A percentile compares a stretch with the other conserved stretches of the same genome.
phyloP scores from a whole-genome alignment of 257 asterid species.

The Solanum clarkiae region DNA sequence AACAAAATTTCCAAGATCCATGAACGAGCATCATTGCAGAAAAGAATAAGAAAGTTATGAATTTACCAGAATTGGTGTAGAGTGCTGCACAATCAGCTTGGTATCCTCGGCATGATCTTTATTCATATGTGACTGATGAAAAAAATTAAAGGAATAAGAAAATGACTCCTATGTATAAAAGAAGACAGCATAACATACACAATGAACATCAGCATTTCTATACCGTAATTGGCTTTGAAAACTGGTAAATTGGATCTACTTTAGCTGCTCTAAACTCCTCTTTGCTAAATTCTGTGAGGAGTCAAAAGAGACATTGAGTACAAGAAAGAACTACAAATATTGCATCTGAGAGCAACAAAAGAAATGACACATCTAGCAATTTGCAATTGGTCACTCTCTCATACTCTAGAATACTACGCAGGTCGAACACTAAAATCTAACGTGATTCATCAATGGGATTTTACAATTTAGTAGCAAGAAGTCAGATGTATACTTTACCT shows the following conservation, averaged over 20 bases:
- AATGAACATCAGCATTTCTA: neutral
- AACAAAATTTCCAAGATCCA: neutral
- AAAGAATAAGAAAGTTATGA: neutral
- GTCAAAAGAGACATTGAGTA: neutral
- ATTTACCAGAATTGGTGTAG: slow-evolving; percentile 71
- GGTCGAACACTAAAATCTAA: neutral
- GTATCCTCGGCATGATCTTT: slow-evolving; percentile 88
- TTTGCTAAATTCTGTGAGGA: slow-evolving; percentile 56
- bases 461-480: neutral
- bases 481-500: neutral
- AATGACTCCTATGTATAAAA: neutral
- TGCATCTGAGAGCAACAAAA: neutral
- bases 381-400: neutral
- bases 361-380: neutral
- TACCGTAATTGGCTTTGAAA: slow-evolving; percentile 82
- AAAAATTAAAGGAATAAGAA: neutral
- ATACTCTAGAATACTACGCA: neutral
- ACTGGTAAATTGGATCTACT: slow-evolving; percentile 84
- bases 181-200: neutral
- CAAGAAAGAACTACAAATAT: slow-evolving; percentile 1
- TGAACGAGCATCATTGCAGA: neutral
- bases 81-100: slow-evolving; percentile 69
- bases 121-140: slow-evolving; percentile 88
- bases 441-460: neutral
- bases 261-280: slow-evolving; percentile 64